These are phyloP conservation scores for Sphagnum tenellum DNA, from an alignment of 225 moss, liverwort and hornwort genomes.

Conservation along the genomic window DNA sequence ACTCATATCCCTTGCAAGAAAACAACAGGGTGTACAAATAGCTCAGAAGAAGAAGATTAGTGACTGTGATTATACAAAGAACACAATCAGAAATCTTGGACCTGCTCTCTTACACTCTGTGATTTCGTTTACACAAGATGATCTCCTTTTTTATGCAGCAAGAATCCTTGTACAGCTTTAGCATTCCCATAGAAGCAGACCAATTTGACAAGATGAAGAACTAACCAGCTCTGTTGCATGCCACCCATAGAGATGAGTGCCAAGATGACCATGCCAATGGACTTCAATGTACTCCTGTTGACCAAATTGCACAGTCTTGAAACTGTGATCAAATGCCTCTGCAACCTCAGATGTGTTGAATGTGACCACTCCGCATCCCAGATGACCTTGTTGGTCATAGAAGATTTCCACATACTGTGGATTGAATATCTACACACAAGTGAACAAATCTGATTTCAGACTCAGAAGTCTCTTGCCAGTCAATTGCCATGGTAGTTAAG, in stretches of 20 bases:
- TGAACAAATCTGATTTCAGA: not conserved
- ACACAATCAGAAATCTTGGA: too few species aligned
- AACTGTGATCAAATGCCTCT: conserved; percentile 64
- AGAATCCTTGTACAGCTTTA: too few species aligned
- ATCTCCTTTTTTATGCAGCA: too few species aligned
- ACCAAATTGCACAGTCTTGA: conserved; percentile 29
- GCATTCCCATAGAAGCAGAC: too few species aligned
- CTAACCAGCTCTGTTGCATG: conserved; percentile 49
- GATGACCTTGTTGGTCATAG: conserved; percentile 46
- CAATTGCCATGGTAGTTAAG: too few species aligned
- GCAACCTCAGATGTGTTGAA: conserved; percentile 54
- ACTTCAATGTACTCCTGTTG: conserved; percentile 44
- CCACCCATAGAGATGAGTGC: conserved; percentile 60
- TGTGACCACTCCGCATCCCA: conserved; percentile 40
- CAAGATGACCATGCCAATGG: conserved; percentile 3
- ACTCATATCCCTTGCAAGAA: too few species aligned
- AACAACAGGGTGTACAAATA: too few species aligned
- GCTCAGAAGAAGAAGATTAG: too few species aligned
- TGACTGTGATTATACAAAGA: too few species aligned
- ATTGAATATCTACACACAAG: conserved; percentile 24
- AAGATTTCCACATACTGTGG: conserved; percentile 41
- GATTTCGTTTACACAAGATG: too few species aligned
- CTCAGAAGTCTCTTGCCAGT: not conserved
- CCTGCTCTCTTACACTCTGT: too few species aligned
- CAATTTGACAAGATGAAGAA: too few species aligned